Evolutionary conservation across 306 rosid species (phyloP).

Genomic region (Mucuna pruriens): DNA sequence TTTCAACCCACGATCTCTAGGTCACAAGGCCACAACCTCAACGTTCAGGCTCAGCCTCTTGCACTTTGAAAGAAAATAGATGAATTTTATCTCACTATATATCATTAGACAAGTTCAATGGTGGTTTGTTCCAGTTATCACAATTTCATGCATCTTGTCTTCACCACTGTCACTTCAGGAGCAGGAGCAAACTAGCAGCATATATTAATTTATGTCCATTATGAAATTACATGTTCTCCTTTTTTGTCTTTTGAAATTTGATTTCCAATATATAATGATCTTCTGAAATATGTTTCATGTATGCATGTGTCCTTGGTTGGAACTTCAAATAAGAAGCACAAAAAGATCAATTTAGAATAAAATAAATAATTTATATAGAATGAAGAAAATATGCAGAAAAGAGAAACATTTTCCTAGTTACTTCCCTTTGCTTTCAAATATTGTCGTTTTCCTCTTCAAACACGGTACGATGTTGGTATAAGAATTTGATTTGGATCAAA

Average conservation of each 20-base stretch:
- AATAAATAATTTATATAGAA: not conserved
- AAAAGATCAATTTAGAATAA: not conserved
- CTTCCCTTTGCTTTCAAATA: not conserved
- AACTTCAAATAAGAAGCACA: not conserved
- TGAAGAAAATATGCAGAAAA: not conserved
- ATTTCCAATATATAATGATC: slow-evolving; percentile 7
- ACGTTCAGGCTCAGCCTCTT: not conserved
- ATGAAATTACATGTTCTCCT: not conserved
- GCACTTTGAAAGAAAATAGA: not conserved
- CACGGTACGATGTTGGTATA: not conserved
- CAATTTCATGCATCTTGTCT: not conserved
- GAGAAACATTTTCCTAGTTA: not conserved
- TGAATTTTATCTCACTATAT: not conserved
- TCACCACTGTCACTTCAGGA: not conserved
- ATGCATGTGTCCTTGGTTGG: not conserved
- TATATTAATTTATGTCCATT: not conserved
- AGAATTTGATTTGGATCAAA: not conserved
- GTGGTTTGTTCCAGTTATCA: slow-evolving; percentile 1
- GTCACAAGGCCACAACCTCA: not conserved
- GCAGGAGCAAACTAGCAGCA: not conserved
- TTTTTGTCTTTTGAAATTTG: not conserved
- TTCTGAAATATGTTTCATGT: not conserved
- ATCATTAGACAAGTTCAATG: not conserved
- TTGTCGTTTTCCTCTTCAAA: not conserved
- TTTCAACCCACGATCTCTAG: no score